These are phyloP conservation scores for Linum trigynum DNA, from an alignment of 345 rosid species.

Conservation along the genomic window DNA sequence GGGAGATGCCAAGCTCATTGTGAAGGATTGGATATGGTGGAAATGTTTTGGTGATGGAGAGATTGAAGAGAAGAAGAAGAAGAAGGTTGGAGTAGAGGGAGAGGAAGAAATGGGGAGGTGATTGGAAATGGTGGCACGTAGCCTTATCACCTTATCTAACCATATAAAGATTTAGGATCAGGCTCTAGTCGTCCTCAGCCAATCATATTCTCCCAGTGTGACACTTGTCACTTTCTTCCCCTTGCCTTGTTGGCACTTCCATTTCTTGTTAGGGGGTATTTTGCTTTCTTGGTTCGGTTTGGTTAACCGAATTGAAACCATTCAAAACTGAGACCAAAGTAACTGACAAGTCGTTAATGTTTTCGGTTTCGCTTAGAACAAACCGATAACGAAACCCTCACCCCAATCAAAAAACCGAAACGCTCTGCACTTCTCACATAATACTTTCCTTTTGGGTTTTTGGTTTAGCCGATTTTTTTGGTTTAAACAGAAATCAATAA, in stretches of 20 bases:
- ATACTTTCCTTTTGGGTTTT: too few species aligned
- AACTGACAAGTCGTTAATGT: too few species aligned
- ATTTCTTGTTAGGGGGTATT: background rate
- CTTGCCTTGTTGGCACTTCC: background rate
- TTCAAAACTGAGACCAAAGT: too few species aligned
- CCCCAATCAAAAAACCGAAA: too few species aligned
- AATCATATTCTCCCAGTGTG: constrained; percentile 6
- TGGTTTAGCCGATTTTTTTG: too few species aligned
- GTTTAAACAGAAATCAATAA: too few species aligned
- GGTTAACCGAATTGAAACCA: too few species aligned
- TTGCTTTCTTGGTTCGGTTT: too few species aligned
- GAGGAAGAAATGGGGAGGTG: constrained; percentile 5
- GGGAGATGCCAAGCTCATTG: constrained; percentile 52
- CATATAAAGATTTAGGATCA: background rate
- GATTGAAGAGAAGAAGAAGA: constrained; percentile 5
- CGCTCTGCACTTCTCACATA: too few species aligned
- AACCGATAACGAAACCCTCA: too few species aligned
- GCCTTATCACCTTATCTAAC: constrained; percentile 82
- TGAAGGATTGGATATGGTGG: background rate
- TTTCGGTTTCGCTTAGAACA: too few species aligned
- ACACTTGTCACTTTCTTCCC: constrained; percentile 12
- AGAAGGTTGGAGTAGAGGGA: background rate
- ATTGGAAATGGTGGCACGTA: constrained; percentile 49
- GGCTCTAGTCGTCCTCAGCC: constrained; percentile 15
- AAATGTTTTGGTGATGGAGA: background rate